Evolutionary conservation across 2,329 filamentous ascomycete genomes (phyloP), one percentile per base, ranked within the genome.

Genomic region (Ophiosphaerella korrae): DNA sequence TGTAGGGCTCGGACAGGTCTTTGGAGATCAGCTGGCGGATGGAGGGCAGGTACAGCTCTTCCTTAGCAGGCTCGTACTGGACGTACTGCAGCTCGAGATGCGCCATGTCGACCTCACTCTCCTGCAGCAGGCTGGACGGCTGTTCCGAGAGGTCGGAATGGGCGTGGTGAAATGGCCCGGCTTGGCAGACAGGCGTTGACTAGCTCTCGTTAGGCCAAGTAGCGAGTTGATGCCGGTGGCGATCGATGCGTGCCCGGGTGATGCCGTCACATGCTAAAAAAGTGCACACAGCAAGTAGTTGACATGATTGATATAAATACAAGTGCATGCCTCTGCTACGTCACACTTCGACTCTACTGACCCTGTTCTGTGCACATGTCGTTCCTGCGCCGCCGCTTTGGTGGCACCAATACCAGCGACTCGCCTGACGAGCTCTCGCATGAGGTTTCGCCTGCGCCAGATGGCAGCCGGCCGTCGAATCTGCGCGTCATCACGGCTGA

Each of bases 1-100:
- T 97, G 74, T 99, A 99, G 1, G 94, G 94, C 74, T 99, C 94
- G 63, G 93, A 97, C 42, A 99, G 82, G 71, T 97, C 94, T 67
- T 93, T 96, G 38, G 92, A 94, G 67, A 99, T 99, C 69, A 99
- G 78, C 50, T 92, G 87, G 48, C 93, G 87, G 74, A 99, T 97
- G 36, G 91, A 86, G 32, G 92, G 86, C 36, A 99, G 85, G 71
- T 94, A 87, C 48, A 78, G 76, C 45, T 82, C 80, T 68, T 88
- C 86, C 58, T 84, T 83, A 42, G 78, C 70, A 47, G 74, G 73
- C 54, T 84, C 79, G 69, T 88, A 88, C 63, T 82, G 82, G 53
- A 84, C 71, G 70, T 87, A 87, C 57, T 74, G 78, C 58, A 73
- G 67, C 83, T 71, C 83, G 16, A 62, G 48, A 1, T 46, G 46